Conservation (phyloP, 306 rosid genomes). For the Prunus dulcis region DNA sequence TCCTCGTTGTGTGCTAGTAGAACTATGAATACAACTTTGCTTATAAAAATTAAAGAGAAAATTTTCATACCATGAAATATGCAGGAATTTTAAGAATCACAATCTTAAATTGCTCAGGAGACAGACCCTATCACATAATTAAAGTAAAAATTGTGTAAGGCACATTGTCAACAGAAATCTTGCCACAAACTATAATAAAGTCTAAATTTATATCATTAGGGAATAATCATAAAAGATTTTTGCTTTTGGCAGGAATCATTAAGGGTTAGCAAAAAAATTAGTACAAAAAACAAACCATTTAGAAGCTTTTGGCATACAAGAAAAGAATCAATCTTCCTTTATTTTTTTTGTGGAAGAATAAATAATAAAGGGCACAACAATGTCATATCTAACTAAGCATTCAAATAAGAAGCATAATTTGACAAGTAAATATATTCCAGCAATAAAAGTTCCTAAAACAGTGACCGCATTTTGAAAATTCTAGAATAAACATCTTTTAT, state of each 20-base stretch:
- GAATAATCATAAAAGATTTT: background rate
- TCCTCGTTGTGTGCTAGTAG: no score
- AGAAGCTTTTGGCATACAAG: background rate
- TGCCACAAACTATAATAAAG: background rate
- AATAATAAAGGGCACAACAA: background rate
- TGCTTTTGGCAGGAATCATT: background rate
- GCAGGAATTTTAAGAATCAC: no score
- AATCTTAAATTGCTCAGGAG: no score
- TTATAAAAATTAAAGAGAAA: no score
- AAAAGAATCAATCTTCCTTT: no score
- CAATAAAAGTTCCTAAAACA: background rate
- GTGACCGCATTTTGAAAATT: background rate
- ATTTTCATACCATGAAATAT: no score
- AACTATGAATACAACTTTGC: no score
- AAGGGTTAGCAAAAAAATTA: no score
- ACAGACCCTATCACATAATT: constrained; percentile 24
- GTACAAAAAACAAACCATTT: background rate
- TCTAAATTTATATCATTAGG: background rate
- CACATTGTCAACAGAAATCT: background rate
- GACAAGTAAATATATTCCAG: background rate
- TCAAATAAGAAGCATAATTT: background rate
- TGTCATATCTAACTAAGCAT: background rate
- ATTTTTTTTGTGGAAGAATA: background rate
- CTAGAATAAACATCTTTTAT: background rate
- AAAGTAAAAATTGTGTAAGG: background rate